phyloP scores from a whole-genome alignment of 345 rosid species.

The Ricinus communis region DNA sequence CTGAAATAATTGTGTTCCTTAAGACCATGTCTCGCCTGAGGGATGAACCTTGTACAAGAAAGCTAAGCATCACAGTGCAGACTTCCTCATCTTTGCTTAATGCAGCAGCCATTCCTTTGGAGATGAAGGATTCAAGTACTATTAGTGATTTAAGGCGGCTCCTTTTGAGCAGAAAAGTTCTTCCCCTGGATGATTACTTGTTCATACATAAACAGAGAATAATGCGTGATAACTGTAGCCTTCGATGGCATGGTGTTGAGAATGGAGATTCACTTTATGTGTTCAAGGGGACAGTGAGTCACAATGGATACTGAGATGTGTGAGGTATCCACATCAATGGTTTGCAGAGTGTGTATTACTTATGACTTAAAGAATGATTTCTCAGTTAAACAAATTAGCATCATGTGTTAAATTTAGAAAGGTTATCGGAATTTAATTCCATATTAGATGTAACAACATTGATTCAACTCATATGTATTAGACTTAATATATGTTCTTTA shows the following conservation, averaged over 20 bases:
- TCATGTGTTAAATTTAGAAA: too few relatives aligned
- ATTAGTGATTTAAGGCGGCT: constrained; percentile 54
- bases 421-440: too few relatives aligned
- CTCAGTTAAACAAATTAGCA: too few relatives aligned
- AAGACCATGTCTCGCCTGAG: constrained; percentile 40
- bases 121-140: constrained; percentile 58
- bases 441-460: too few relatives aligned
- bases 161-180: constrained; percentile 45
- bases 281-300: constrained; percentile 65
- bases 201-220: constrained; percentile 85
- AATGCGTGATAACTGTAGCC: constrained; percentile 69
- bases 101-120: constrained; percentile 63
- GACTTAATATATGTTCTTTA: too few relatives aligned
- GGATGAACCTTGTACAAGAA: constrained; percentile 44
- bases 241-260: constrained; percentile 79
- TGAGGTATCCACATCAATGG: too few relatives aligned
- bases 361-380: too few relatives aligned
- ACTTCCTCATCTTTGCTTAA: constrained; percentile 71
- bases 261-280: constrained; percentile 68
- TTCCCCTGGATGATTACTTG: constrained; percentile 71
- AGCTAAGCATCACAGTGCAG: constrained; percentile 53
- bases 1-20: constrained; percentile 61
- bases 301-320: constrained; percentile 23
- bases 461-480: too few relatives aligned
- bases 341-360: too few relatives aligned